A percentile compares a stretch with the other conserved stretches of the same genome.
Evolutionary conservation across 2,329 filamentous ascomycete genomes (phyloP).

Genomic region (Fusarium algeriense): DNA sequence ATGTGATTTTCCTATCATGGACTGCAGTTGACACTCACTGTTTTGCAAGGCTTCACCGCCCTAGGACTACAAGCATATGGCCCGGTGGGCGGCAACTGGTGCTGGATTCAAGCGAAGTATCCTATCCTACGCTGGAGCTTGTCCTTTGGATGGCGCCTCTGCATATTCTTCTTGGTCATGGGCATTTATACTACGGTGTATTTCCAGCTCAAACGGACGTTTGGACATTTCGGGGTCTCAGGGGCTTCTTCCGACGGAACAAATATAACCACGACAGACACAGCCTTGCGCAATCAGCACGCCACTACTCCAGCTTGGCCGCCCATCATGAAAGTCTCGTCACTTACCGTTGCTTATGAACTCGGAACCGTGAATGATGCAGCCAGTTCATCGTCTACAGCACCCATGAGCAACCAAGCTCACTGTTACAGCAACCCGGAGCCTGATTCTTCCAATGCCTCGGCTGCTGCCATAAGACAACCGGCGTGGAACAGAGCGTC

Average conservation of each 20-base stretch:
- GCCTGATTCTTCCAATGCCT: neutral
- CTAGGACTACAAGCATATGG: neutral
- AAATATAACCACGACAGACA: neutral
- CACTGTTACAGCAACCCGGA: neutral
- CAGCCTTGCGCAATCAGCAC: neutral
- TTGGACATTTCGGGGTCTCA: neutral
- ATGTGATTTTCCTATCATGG: neutral
- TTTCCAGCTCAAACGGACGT: neutral
- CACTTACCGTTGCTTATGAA: neutral
- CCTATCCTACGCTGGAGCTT: neutral
- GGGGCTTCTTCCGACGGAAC: neutral
- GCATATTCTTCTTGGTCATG: neutral
- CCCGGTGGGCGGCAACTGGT: neutral
- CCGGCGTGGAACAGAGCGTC: neutral
- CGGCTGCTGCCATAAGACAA: neutral
- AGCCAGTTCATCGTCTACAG: neutral
- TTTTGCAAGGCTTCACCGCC: neutral
- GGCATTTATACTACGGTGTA: neutral
- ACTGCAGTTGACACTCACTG: neutral
- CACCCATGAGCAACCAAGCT: neutral
- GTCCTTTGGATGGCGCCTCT: neutral
- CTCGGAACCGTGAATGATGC: neutral
- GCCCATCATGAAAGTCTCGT: neutral
- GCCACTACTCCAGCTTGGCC: neutral
- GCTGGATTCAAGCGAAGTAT: neutral